A percentile compares a stretch with the other conserved stretches of the same genome.
Conservation (phyloP, 495 filamentous ascomycete genomes). For the Penicillium verhagenii region DNA sequence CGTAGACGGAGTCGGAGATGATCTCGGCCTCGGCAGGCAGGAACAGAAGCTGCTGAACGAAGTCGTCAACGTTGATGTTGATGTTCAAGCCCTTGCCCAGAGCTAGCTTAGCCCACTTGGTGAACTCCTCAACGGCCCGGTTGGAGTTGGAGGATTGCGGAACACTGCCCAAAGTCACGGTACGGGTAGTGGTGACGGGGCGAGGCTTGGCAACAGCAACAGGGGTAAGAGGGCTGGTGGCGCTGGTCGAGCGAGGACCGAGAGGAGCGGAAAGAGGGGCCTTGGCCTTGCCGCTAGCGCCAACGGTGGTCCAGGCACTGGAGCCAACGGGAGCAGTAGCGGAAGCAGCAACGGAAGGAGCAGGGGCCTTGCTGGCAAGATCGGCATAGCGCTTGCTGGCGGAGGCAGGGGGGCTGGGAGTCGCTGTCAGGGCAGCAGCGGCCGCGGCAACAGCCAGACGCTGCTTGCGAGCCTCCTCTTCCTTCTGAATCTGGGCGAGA, state of each 20-base stretch:
- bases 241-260: conserved; percentile 58
- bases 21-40: conserved; percentile 76
- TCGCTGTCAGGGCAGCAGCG: conserved; percentile 46
- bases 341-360: conserved; percentile 32
- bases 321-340: conserved; percentile 26
- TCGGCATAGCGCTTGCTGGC: conserved; percentile 92
- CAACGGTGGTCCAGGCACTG: conserved; percentile 92
- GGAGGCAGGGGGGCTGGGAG: conserved; percentile 50
- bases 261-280: conserved; percentile 56
- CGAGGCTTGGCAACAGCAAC: conserved; percentile 33
- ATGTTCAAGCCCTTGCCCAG: conserved; percentile 61
- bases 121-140: conserved; percentile 80
- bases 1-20: conserved; percentile 86
- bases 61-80: conserved; percentile 73
- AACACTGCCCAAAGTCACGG: conserved; percentile 33
- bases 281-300: conserved; percentile 91
- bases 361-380: conserved; percentile 76
- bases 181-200: conserved; percentile 27
- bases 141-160: conserved; percentile 46
- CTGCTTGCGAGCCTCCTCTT: conserved; percentile 89
- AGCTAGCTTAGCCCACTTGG: conserved; percentile 82
- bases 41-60: conserved; percentile 68
- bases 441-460: conserved; percentile 57
- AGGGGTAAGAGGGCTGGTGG: conserved; percentile 42
- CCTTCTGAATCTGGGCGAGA: conserved; percentile 91